These are phyloP conservation scores for Cladorrhinum samala DNA, from an alignment of 495 filamentous ascomycete genomes.

Conservation along the genomic window DNA sequence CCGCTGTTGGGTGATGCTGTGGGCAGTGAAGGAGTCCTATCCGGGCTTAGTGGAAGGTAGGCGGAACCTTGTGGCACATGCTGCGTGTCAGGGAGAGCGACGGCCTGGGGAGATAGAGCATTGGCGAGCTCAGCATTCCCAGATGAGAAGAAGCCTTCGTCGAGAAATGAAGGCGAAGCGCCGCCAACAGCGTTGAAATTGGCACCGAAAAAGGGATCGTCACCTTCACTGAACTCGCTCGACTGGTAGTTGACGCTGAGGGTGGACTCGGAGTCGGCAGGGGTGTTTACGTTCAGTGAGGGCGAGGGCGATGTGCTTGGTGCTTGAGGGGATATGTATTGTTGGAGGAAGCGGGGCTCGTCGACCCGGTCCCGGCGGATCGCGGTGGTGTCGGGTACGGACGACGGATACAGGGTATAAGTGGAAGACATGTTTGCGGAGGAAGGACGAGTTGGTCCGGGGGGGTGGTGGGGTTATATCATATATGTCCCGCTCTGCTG, in stretches of 20 bases:
- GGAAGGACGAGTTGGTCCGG: constrained; percentile 9
- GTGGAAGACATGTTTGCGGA: constrained; percentile 28
- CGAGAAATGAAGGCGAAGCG: constrained; percentile 33
- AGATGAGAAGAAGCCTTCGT: constrained; percentile 12
- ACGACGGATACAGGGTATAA: constrained; percentile 24
- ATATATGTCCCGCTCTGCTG: constrained; percentile 17
- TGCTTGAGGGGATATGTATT: constrained; percentile 33
- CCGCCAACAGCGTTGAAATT: constrained; percentile 30
- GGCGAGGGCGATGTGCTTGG: constrained; percentile 37
- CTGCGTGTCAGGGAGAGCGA: constrained; percentile 1
- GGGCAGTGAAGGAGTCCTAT: constrained; percentile 29
- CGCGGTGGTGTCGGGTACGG: constrained; percentile 20
- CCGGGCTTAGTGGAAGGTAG: constrained; percentile 28
- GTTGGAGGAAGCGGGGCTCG: constrained; percentile 31
- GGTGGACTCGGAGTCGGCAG: constrained; percentile 35
- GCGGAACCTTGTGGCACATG: constrained; percentile 9
- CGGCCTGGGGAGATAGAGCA: constrained; percentile 9
- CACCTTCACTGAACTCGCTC: constrained; percentile 35
- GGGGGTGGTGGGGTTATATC: constrained; percentile 3
- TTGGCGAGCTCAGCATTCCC: constrained; percentile 5
- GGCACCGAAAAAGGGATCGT: constrained; percentile 37
- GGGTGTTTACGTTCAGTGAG: constrained; percentile 31
- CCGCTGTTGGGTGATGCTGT: constrained; percentile 24
- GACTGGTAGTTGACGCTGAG: constrained; percentile 37
- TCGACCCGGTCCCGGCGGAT: constrained; percentile 18